Evolutionary conservation across 2,329 filamentous ascomycete genomes (phyloP), one percentile per base, ranked within the genome.

Genomic region (Diatrype stigma): DNA sequence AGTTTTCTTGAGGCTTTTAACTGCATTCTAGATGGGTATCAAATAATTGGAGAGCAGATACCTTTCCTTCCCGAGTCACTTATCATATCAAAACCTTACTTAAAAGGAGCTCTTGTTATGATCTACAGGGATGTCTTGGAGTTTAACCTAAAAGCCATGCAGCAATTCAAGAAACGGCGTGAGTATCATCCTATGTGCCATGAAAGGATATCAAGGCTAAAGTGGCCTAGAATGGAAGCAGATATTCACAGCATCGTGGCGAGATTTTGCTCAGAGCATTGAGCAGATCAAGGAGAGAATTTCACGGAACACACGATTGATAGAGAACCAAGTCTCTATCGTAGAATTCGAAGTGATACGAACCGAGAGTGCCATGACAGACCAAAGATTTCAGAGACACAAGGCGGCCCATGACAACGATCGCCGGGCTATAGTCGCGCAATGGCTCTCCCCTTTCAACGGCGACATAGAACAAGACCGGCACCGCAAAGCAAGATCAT

Each of bases 71-170:
- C 50, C 6, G 55, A 66, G 34, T 22, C 47, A 6, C 46, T 69
- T 0, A 69, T 73, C 48, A 48, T 50, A 10, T 42, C 61, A 2
- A 63, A 64, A 10, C 42, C 50, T 1, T 47, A 68, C 14, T 66
- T 75, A 61, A 51, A 55, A 4, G 45, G 53, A 1, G 60, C 68
- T 6, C 57, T 74, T 3, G 60, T 54, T 19, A 17, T 65, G 16
- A 68, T 73, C 6, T 73, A 69, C 44, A 54, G 59, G 6, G 70
- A 73, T 46, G 67, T 71, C 3, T 58, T 74, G 0, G 64, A 68
- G 2, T 74, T 74, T 49, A 70, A 73, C 50, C 52, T 57, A 22
- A 51, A 60, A 30, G 65, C 68, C 1, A 51, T 72, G 42, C 54
- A 59, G 30, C 63, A 62, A 16, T 62, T 68, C 47, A 60, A 53